Base-by-base conservation (phyloP, 768 basidiomycete species). In the Leccinellum albellum region DNA sequence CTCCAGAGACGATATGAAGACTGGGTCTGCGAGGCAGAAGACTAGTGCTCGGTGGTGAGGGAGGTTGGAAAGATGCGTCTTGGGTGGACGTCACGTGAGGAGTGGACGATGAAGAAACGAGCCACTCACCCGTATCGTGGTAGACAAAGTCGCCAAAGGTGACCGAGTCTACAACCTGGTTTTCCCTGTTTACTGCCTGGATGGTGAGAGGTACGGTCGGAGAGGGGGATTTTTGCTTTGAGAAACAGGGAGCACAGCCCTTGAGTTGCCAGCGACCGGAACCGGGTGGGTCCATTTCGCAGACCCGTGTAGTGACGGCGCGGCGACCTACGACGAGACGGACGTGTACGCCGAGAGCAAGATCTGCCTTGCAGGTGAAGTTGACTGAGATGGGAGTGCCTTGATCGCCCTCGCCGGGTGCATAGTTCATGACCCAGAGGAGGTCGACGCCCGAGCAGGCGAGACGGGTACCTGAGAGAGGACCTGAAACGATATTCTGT, bases 141-240 rank as follows among this genome's bases (percentile, higher is more conserved):
- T 87, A 91, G 32, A 80, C 79, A 70, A 89, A 91, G 59, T 84
- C 79, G 54, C 89, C 91, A 70, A 89, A 88, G 14, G 81, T 80
- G 54, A 86, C 78, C 0, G 83, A 79, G 63, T 89, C 88, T 17
- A 91, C 67, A 35, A 89, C 57, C 0, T 48, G 67, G 59, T 82
- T 79, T 17, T 80, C 74, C 53, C 76, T 73, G 70, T 82, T 79
- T 54, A 89, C 73, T 12, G 83, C 84, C 67, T 88, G 84, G 26
- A 88, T 82, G 17, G 83, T 82, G 52, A 88, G 74, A 8, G 79
- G 76, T 35, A 83, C 77, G 54, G 77, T 81, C 51, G 77, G 56
- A 1, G 76, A 75, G 37, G 74, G 47, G 10, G 74, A 64, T 31
- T 54, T 61, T 49, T 76, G 75, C 42, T 74, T 70, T n/a, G 73